Evolutionary conservation across 345 rosid genomes (phyloP).

Genomic region (Lepidium sativum): DNA sequence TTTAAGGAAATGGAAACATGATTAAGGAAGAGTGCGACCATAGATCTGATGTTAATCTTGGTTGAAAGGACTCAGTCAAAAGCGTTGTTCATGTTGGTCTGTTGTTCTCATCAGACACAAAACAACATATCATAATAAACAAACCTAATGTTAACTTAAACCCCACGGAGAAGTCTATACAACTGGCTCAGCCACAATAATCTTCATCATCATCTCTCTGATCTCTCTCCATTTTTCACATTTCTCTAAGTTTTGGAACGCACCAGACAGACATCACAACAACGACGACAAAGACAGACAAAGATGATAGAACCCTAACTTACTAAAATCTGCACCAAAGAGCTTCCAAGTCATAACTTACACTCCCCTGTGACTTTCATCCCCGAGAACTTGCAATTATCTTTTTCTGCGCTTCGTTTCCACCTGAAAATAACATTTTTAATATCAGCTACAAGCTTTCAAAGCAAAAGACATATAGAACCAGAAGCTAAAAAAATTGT

Average conservation of each 20-base stretch:
- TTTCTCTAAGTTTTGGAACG: conserved; percentile 17
- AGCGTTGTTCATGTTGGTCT: conserved; percentile 11
- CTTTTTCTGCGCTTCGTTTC: conserved; percentile 67
- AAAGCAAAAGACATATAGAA: neutral
- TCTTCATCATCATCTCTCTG: conserved; percentile 6
- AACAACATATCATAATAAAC: conserved; percentile 12
- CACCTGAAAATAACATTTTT: conserved; percentile 34
- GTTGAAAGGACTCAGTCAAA: conserved; percentile 7
- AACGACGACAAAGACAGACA: conserved; percentile 3
- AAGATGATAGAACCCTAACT: conserved; percentile 3
- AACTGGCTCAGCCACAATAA: conserved; percentile 22
- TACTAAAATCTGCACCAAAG: conserved; percentile 30
- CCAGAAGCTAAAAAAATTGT: neutral
- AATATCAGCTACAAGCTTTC: neutral
- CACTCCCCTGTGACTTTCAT: conserved; percentile 1
- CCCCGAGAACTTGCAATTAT: conserved; percentile 13
- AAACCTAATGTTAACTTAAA: conserved; percentile 22
- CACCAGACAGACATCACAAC: conserved; percentile 25
- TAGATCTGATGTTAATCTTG: neutral
- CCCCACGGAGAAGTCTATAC: conserved; percentile 28
- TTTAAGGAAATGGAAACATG: neutral
- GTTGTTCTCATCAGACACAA: conserved; percentile 13
- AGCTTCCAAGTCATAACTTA: conserved; percentile 21
- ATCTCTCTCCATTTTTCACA: conserved; percentile 11
- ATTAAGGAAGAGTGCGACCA: neutral